Conservation (phyloP, 352 stramenopile species). For the Phytophthora cactorum region DNA sequence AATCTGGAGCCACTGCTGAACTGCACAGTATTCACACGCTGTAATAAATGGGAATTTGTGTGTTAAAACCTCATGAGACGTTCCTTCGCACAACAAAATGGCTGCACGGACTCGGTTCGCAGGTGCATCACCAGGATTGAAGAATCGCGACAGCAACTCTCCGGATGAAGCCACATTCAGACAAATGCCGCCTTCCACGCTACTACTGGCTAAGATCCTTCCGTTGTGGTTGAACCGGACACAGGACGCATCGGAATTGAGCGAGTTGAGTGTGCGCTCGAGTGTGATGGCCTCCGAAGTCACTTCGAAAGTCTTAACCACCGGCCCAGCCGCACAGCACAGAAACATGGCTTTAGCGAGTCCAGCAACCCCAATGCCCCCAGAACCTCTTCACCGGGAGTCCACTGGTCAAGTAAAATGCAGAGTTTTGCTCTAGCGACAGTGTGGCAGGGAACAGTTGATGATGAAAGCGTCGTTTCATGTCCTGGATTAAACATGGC, state of each 20-base stretch:
- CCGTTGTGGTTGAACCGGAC: slow-evolving; percentile 77
- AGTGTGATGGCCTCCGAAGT: slow-evolving; percentile 54
- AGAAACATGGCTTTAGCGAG: slow-evolving; percentile 47
- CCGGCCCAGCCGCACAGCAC: slow-evolving; percentile 57
- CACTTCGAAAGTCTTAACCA: slow-evolving; percentile 69
- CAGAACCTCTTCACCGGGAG: too few species aligned
- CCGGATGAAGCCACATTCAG: slow-evolving; percentile 59
- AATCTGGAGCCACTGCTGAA: slow-evolving; percentile 80
- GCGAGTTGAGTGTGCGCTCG: slow-evolving; percentile 49
- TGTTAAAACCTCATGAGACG: background rate
- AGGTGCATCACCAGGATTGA: slow-evolving; percentile 49
- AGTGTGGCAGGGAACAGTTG: background rate
- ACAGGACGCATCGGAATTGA: slow-evolving; percentile 64
- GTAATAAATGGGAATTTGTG: background rate
- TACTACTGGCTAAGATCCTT: slow-evolving; percentile 71
- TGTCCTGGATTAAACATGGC: slow-evolving; percentile 10
- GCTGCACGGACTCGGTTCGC: slow-evolving; percentile 41
- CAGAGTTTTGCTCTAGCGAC: too few species aligned
- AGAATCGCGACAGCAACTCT: slow-evolving; percentile 71
- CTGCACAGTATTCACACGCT: slow-evolving; percentile 69
- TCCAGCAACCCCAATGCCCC: too few species aligned
- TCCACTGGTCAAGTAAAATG: too few species aligned
- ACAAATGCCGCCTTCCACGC: slow-evolving; percentile 64
- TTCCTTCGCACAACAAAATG: background rate
- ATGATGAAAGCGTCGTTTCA: slow-evolving; percentile 37